A percentile compares a stretch with the other conserved stretches of the same genome.
These are phyloP conservation scores for Trametes meyenii DNA, from an alignment of 768 basidiomycete genomes.

Conservation along the genomic window DNA sequence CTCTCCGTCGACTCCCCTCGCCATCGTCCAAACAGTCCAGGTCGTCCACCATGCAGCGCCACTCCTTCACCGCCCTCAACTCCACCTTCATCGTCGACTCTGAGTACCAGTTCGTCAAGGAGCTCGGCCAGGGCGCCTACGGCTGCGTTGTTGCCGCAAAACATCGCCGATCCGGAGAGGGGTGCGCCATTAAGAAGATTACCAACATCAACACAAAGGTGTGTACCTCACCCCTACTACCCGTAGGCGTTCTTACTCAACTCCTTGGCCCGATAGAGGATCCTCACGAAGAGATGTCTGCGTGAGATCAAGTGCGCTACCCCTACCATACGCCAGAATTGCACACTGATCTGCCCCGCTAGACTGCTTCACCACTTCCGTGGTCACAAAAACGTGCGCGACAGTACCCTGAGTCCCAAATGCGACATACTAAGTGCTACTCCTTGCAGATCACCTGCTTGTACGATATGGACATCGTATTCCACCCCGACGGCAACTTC, in stretches of 20 bases:
- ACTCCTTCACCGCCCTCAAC: conserved; percentile 81
- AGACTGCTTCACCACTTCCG: conserved; percentile 97
- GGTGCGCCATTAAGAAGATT: conserved; percentile 96
- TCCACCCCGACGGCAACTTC: conserved; percentile 88
- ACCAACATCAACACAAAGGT: conserved; percentile 92
- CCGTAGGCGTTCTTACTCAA: neutral
- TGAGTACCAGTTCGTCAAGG: conserved; percentile 94
- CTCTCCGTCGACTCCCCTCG: neutral
- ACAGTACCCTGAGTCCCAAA: neutral
- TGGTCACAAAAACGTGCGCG: conserved; percentile 94
- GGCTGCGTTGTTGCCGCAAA: conserved; percentile 89
- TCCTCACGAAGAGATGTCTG: conserved; percentile 94
- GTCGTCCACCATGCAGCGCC: conserved; percentile 58
- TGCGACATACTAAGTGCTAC: neutral
- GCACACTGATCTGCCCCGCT: conserved; percentile 20
- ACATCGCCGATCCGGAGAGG: conserved; percentile 81
- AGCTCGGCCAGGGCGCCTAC: conserved; percentile 95
- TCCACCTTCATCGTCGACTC: conserved; percentile 87
- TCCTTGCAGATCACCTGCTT: conserved; percentile 82
- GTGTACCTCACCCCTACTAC: conserved; percentile 14
- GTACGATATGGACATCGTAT: conserved; percentile 98
- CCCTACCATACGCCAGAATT: neutral
- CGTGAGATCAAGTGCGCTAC: conserved; percentile 80
- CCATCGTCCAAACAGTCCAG: neutral
- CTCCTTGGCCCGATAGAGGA: conserved; percentile 55